Percentiles rank a stretch among this genome's conserved stretches.
Evolutionary conservation across 495 filamentous ascomycete species (phyloP).

Genomic region (Aspergillus saccharolyticus): DNA sequence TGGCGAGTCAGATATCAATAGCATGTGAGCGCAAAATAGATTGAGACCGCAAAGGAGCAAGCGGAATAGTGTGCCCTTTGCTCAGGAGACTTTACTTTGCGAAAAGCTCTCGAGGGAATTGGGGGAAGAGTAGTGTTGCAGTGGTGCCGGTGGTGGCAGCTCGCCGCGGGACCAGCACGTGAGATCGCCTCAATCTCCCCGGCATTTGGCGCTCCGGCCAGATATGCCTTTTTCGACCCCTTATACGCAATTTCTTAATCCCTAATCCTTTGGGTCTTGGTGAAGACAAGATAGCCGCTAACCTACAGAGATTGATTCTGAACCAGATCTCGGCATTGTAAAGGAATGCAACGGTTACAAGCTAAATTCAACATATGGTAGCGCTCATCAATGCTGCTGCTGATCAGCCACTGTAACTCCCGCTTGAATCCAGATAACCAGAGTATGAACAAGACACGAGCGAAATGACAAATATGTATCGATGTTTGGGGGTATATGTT

Average conservation of each 20-base stretch:
- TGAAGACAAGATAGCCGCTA: no score
- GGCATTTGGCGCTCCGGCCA: slow-evolving; percentile 12
- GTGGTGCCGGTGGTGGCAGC: background rate
- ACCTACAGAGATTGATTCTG: background rate
- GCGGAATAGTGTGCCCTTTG: background rate
- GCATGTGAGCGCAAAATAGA: slow-evolving; percentile 25
- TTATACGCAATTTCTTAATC: no score
- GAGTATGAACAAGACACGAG: background rate
- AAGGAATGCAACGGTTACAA: background rate
- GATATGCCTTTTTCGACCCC: slow-evolving; percentile 20
- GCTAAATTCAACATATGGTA: background rate
- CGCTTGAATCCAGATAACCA: background rate
- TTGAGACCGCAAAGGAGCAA: background rate
- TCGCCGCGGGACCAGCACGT: slow-evolving; percentile 15
- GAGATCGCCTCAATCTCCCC: slow-evolving; percentile 9
- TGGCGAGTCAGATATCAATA: slow-evolving; percentile 21
- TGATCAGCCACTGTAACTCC: slow-evolving; percentile 8
- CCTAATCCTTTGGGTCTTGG: no score
- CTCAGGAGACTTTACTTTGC: background rate
- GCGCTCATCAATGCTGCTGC: slow-evolving; percentile 5
- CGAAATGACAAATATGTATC: background rate
- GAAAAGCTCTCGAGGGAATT: background rate
- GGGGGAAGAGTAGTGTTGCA: background rate
- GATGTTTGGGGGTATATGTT: background rate
- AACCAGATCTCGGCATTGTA: no score